Base-by-base conservation (phyloP, 106 monocot species). In the Dioscorea alata region DNA sequence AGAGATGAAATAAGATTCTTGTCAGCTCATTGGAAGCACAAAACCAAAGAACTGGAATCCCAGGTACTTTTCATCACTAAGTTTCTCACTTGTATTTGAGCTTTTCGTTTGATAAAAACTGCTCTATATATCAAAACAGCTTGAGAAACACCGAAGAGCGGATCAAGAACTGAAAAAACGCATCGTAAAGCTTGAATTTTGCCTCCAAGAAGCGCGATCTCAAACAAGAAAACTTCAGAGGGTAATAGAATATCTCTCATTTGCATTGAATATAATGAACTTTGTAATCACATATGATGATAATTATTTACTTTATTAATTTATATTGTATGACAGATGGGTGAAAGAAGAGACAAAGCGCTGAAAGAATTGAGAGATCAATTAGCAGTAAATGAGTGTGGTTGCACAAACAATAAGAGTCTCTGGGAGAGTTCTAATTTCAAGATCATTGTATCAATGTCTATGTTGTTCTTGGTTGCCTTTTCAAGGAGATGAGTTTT, bases 121-220 rank as follows among this genome's bases (percentile, higher is more conserved):
- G 42, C 5, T 28, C 51, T 23, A 23, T 66, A 2, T 34, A 20
- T 67, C 50, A 71, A 15, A 59, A 71, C 60, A 97, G 96, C 69
- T 89, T 58, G 92, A 92, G 61, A 97, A 84, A 65, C 92, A 89
- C 25, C 67, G 57, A 15, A 86, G 89, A 59, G 79, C 82, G 28
- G 96, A 92, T 56, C 96, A 97, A 65, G 89, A 97, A 69, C 66
- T 97, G 65, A 97, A 92, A 51, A 97, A 97, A 82, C 89, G 84
- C 56, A 80, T 97, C 32, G 10, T 92, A 33, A 97, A 97, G 69
- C 80, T 97, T 35, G 96, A 97, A 69, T 89, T 89, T 60, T 86
- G 96, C 74, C 89, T 97, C 17, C 96, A 97, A 59, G 96, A 97
- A 77, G 74, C 84, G 48, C 80, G 89, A 19, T 56, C 80, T 4